Base-by-base conservation (phyloP, 2,329 filamentous ascomycete genomes). In the Sarocladiaceae sp. region DNA sequence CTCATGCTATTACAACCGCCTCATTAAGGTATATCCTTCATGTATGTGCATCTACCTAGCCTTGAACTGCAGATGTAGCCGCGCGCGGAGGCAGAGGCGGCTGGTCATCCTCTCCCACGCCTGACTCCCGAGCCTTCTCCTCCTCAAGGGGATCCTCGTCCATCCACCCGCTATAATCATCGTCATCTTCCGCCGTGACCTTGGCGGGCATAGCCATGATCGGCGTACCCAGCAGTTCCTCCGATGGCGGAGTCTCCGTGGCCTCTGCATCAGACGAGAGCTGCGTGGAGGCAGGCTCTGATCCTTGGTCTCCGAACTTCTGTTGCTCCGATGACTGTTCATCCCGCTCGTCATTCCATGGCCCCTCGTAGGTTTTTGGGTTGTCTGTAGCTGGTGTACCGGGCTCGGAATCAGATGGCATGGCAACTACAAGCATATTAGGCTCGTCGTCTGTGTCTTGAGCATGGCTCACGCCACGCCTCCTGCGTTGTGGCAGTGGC, bases 371-470 rank as follows among this genome's bases (percentile, higher is more conserved):
- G 24, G 44, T 51, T 2, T 45, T 41, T 11, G 52, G 49, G 10
- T 65, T 59, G 16, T 70, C 71, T 6, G 55, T 59, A 5, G 64
- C 52, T 1, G 78, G 77, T 4, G 74, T 76, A 2, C 66, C 65
- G 2, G 78, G 76, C 48, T 78, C 73, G 3, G 80, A 85, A 48
- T 84, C 80, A 10, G 67, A 65, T 1, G 82, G 82, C 1, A 81
- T 82, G 47, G 77, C 75, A 11, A 86, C 80, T 13, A 87, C 75
- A 4, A 86, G 66, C 32, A 86, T 59, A 7, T 67, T 39, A n/a
- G 43, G 43, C 15, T 72, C 70, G 1, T 57, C 58, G 6, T 61
- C 55, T 20, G 57, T 57, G 9, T 65, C 62, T 5, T 56, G 52
- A 10, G 63, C 58, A 12, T 68, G 56, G 27, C 59, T 60, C 24